Evolutionary conservation across 768 basidiomycete genomes (phyloP).

Genomic region (Leccinum uliginosum): DNA sequence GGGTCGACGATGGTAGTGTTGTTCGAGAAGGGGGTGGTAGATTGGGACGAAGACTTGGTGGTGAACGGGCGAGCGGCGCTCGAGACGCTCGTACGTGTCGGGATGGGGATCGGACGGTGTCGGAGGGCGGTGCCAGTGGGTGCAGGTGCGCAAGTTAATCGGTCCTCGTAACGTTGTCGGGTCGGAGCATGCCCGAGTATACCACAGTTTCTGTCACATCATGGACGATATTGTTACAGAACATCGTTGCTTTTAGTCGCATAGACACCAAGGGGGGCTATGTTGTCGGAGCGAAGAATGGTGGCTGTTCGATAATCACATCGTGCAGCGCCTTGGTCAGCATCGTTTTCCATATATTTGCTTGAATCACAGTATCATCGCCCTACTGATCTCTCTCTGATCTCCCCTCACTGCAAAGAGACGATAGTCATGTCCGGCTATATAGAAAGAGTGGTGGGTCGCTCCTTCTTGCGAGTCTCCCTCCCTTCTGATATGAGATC

Average conservation of each 20-base stretch:
- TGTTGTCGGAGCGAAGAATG: neutral
- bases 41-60: conserved; percentile 90
- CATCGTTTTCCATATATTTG: neutral
- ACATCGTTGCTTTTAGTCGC: neutral
- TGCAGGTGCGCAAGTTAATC: neutral
- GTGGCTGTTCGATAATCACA: neutral
- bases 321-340: neutral
- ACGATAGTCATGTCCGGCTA: neutral
- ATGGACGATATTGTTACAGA: neutral
- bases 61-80: conserved; percentile 83
- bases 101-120: conserved; percentile 72
- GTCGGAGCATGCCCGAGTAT: neutral
- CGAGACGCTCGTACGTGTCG: conserved; percentile 85
- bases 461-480: neutral
- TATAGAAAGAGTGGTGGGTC: neutral
- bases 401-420: neutral
- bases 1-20: conserved; percentile 90
- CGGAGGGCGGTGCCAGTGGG: conserved; percentile 7
- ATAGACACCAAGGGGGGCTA: neutral
- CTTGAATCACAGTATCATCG: neutral
- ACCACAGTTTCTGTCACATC: neutral
- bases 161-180: neutral
- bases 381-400: neutral
- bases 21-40: conserved; percentile 78
- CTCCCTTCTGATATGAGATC: neutral